These are phyloP conservation scores for Graphiopsis chlorocephala DNA, from an alignment of 2,329 filamentous ascomycete genomes.

Conservation along the genomic window DNA sequence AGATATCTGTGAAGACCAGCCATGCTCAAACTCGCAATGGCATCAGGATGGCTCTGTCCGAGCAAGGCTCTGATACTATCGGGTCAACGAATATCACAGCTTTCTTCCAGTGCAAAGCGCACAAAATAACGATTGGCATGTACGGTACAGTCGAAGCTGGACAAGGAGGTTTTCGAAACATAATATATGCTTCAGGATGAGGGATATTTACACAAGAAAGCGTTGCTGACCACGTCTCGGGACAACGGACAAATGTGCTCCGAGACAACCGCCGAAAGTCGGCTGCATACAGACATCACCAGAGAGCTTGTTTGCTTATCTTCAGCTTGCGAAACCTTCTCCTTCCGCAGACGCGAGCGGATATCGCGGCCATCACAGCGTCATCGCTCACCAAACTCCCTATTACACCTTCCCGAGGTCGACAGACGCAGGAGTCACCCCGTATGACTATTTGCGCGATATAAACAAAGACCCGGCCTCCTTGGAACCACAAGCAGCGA, in stretches of 20 bases:
- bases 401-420: neutral
- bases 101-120: neutral
- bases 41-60: neutral
- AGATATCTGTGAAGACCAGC: neutral
- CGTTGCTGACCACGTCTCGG: neutral
- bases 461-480: neutral
- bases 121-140: neutral
- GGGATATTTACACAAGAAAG: neutral
- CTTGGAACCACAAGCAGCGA: neutral
- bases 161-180: neutral
- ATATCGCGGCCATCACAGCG: constrained; percentile 3
- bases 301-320: constrained; percentile 1
- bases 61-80: neutral
- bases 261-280: neutral
- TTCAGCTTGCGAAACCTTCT: constrained; percentile 7
- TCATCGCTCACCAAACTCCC: constrained; percentile 7
- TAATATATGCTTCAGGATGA: neutral
- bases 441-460: constrained; percentile 6
- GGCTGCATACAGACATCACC: constrained; percentile 4
- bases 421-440: constrained; percentile 8
- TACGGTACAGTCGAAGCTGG: neutral
- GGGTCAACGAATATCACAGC: neutral
- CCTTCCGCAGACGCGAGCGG: constrained; percentile 3
- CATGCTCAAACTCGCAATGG: neutral
- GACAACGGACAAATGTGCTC: neutral